A percentile compares a stretch with the other conserved stretches of the same genome.
Evolutionary conservation across 2,329 filamentous ascomycete genomes (phyloP).

Genomic region (Zarea fungicola): DNA sequence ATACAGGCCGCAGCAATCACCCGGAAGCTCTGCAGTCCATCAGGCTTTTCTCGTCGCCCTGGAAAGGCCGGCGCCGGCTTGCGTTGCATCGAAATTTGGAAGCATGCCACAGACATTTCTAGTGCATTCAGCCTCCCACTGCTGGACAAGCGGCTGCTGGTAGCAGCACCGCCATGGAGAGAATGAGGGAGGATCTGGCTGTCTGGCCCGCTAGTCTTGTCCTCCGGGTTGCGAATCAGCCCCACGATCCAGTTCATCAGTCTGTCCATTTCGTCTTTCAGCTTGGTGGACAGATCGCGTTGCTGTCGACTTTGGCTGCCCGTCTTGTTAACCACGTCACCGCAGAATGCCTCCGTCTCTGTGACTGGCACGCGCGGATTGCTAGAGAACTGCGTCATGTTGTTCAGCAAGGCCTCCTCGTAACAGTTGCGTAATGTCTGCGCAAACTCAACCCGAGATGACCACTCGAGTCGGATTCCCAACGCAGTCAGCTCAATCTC

Average conservation of each 20-base stretch:
- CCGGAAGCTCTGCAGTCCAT: conserved; percentile 11
- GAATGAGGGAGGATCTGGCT: no score
- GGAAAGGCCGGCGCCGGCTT: not conserved
- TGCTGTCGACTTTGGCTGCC: conserved; percentile 46
- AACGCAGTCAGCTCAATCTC: conserved; percentile 13
- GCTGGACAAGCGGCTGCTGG: not conserved
- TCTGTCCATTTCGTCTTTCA: conserved; percentile 47
- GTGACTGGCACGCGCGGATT: conserved; percentile 38
- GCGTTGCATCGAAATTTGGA: conserved; percentile 7
- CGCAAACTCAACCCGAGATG: conserved; percentile 29
- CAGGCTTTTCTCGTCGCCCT: not conserved
- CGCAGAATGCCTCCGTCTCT: conserved; percentile 52
- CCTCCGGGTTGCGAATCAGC: conserved; percentile 24
- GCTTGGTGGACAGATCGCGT: conserved; percentile 45
- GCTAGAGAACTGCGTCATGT: conserved; percentile 41
- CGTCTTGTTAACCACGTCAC: conserved; percentile 47
- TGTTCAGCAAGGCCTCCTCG: conserved; percentile 35
- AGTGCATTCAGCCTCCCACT: conserved; percentile 1
- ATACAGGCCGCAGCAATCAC: conserved; percentile 24
- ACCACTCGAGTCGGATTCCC: conserved; percentile 19
- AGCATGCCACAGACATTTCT: conserved; percentile 17
- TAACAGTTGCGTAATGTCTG: conserved; percentile 39
- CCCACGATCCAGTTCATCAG: conserved; percentile 37
- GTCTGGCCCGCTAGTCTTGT: no score
- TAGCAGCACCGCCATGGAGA: no score